Base-by-base conservation (phyloP, 192 early-diverging fungal genomes). In the Linderina pennispora region DNA sequence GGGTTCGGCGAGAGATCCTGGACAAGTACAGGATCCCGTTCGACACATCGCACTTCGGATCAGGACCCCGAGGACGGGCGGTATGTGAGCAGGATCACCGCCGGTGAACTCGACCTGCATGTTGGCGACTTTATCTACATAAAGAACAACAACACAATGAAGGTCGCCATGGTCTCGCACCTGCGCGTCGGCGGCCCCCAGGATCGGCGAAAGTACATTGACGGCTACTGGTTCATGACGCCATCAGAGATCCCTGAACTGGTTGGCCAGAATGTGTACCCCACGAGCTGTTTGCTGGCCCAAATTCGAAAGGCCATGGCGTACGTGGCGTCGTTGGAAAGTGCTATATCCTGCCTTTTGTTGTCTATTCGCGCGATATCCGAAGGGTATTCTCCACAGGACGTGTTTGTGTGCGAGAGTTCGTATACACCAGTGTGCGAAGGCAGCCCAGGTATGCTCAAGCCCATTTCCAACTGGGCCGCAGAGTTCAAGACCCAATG, bases 81-180 rank as follows among this genome's bases (percentile, higher is more conserved):
- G 15, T 65, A 57, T 33, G 69, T 73, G 26, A 56, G 47, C 41
- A 50, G 69, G 5, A 36, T 61, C 16, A 50, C 58, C 1, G 57
- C 58, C 5, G 62, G 69, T 33, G 69, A 73, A 7, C 20, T 58
- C 20, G 69, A 65, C 37, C 14, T 73, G 36, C 65, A 49, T 40
- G 62, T 73, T 0, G 69, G 69, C 36, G 69, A 73, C 50, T 73
- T 73, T 47, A 54, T 73, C 7, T 73, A 65, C 43, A 39, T 73
- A 21, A 60, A 54, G 20, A 32, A 45, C 14, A 40, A 38, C 8
- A 50, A 45, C 3, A 50, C 46, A 24, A 55, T 53, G 41, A 49
- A 54, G 19, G 46, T 73, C 20, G 69, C 62, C 17, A 73, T 73
- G 69, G 48, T 73, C 9, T 61, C 48, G 35, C 46, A 39, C n/a